Base-by-base conservation (phyloP, 495 filamentous ascomycete species). In the Penicillium ucsense region DNA sequence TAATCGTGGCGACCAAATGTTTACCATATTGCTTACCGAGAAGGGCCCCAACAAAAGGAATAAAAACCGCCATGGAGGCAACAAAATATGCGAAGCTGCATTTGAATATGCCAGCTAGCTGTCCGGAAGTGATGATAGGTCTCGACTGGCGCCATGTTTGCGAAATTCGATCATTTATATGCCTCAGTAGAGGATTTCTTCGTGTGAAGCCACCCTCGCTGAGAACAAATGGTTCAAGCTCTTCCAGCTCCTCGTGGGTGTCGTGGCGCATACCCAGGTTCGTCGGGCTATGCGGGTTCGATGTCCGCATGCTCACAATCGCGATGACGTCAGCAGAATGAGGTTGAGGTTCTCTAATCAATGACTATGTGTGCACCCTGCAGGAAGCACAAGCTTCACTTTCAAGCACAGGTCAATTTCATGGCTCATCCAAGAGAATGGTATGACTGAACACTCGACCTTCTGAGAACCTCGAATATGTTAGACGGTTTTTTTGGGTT, bases 71-170 rank as follows among this genome's bases (percentile, higher is more conserved):
- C 60, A 95, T 67, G 47, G 88, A 94, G 9, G 85, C 92, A 11
- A 97, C 59, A 5, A 94, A 68, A 68, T 97, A 98, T 5, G 90
- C 92, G 41, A 98, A 67, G 40, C 88, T 89, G 73, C 90, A 98
- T 65, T 98, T 98, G 50, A 96, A 68, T 47, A 94, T 83, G 32
- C 81, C 84, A 46, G 79, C 80, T 4, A 85, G 88, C 6, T 66
- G 78, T 46, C 74, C 75, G 0, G 81, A 82, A 0, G 56, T 69
- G 5, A 66, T 38, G 40, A 78, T 78, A 10, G 54, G 43, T 42
- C 66, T 64, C 41, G 39, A 9, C 39, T 41, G 10, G 29, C 39
- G 39, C 39, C 39, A 41, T 31, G 9, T 31, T 2, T 30, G 39
- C 12, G 29, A 41, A 31, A 41, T 9, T 41, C 31, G 28, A 8